Evolutionary conservation across 805 yeast genomes (phyloP).

Genomic region (Metschnikowia noctiluminum): DNA sequence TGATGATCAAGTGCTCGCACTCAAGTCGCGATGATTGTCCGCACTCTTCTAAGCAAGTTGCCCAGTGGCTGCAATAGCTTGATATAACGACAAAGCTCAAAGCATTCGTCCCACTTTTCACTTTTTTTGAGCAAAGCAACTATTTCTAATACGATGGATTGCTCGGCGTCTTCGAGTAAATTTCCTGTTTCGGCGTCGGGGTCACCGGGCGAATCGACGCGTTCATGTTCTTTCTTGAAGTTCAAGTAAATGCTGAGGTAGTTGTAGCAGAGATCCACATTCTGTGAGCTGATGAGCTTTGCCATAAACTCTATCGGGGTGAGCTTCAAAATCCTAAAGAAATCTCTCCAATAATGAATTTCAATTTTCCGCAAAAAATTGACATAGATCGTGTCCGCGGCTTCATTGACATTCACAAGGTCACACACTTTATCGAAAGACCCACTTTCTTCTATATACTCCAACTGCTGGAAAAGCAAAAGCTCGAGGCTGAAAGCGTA

Average conservation of each 20-base stretch:
- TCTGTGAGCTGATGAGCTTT: slow-evolving; percentile 34
- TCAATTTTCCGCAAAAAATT: slow-evolving; percentile 61
- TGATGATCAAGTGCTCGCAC: neutral
- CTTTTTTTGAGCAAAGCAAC: slow-evolving; percentile 39
- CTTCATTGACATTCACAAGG: slow-evolving; percentile 18
- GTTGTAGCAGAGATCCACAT: slow-evolving; percentile 49
- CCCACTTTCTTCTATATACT: slow-evolving; percentile 13
- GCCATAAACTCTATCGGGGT: slow-evolving; percentile 47
- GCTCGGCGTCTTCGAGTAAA: slow-evolving; percentile 29
- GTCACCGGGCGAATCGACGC: slow-evolving; percentile 2
- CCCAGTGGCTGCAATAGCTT: slow-evolving; percentile 48
- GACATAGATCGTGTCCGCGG: slow-evolving; percentile 37
- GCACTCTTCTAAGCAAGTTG: slow-evolving; percentile 20
- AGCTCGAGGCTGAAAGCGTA: slow-evolving; percentile 50
- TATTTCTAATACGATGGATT: slow-evolving; percentile 40
- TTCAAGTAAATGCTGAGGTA: slow-evolving; percentile 51
- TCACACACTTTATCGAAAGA: slow-evolving; percentile 14
- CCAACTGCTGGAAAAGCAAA: slow-evolving; percentile 41
- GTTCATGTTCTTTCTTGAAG: slow-evolving; percentile 37
- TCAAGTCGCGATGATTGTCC: slow-evolving; percentile 1
- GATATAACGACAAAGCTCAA: slow-evolving; percentile 52
- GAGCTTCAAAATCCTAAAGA: slow-evolving; percentile 39
- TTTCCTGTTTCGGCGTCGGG: slow-evolving; percentile 1
- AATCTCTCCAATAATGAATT: slow-evolving; percentile 50
- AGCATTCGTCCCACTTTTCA: slow-evolving; percentile 50